Base-by-base conservation (phyloP, 1,284 basidiomycete species). In the Coniferiporia weirii region DNA sequence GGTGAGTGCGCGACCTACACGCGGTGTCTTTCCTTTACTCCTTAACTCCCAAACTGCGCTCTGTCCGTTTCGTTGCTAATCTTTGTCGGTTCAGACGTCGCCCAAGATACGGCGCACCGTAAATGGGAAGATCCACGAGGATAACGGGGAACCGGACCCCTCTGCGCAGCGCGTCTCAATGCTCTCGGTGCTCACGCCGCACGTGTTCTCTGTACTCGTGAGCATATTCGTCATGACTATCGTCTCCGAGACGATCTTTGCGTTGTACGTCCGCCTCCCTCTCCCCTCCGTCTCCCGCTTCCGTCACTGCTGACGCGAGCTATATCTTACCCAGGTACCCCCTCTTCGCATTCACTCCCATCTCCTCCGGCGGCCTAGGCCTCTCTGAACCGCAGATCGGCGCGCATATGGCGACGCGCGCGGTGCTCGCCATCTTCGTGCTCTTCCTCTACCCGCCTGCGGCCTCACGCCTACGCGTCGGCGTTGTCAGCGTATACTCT, bases 291-390 rank as follows among this genome's bases (percentile, higher is more conserved):
- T 27, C 2, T 27, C 5, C 5, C 27, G 5, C 27, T 27, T 27
- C 5, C 27, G 5, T 27, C 27, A 27, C 27, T 27, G 27, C 27
- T 27, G 27, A 27, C 27, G 27, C 27, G 27, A 2, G 2, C 5
- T 5, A 2, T 27, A 27, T 5, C 5, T 5, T 5, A 27, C 27
- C 27, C 27, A 27, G 65, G 49, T 66, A 62, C 57, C 63, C 66
- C 10, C 46, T 68, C 13, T 68, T 68, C 47, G 64, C 64, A 44
- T 67, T 62, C 55, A 68, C 67, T 7, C 65, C 66, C 27, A 62
- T 67, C 47, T 36, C 46, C 3, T 66, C 65, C 20, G 67, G 66
- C 20, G 67, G 67, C 22, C 62, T 68, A 10, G 66, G 67, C 1
- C 58, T 68, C 56, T 34, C 34, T 17, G 64, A 66, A 43, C 57